Percentiles rank a stretch among this genome's conserved stretches.
Conservation (phyloP, 306 rosid species). For the Cicer cuneatum region DNA sequence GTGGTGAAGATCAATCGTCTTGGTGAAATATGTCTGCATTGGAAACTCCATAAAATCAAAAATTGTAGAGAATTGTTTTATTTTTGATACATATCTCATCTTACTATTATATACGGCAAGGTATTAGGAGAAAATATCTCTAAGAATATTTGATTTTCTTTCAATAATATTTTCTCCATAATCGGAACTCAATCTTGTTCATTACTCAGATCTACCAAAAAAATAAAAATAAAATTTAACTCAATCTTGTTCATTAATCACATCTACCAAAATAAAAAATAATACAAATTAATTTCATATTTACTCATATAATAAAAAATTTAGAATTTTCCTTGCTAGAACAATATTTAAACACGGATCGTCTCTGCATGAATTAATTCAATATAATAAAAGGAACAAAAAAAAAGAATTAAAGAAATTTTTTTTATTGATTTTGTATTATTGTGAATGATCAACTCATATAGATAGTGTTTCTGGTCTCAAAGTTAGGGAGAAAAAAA, state of each 20-base stretch:
- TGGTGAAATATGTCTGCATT: conserved; percentile 17
- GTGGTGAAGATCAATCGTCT: not conserved
- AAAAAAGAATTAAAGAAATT: not conserved
- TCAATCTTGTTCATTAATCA: conserved; percentile 37
- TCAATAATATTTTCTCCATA: conserved; percentile 24
- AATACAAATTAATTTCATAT: conserved; percentile 1
- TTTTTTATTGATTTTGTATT: not conserved
- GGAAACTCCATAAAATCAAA: conserved; percentile 43
- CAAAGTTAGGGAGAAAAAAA: not conserved
- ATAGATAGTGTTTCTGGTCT: not conserved
- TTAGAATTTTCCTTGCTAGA: not conserved
- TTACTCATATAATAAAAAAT: conserved; percentile 13
- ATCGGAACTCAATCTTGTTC: conserved; percentile 41
- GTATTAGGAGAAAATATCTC: conserved; percentile 41
- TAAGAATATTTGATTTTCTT: conserved; percentile 34
- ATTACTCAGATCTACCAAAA: conserved; percentile 24
- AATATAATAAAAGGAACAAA: not conserved
- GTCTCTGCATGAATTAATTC: not conserved
- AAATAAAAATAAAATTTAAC: not conserved
- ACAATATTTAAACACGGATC: conserved; percentile 7
- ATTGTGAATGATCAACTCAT: not conserved
- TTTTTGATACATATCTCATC: not conserved
- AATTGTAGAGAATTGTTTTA: not conserved
- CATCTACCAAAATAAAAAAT: not conserved
- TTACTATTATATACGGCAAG: not conserved